A percentile compares a stretch with the other conserved stretches of the same genome.
Evolutionary conservation across 2,329 filamentous ascomycete genomes (phyloP).

Genomic region (Alternaria triticina): DNA sequence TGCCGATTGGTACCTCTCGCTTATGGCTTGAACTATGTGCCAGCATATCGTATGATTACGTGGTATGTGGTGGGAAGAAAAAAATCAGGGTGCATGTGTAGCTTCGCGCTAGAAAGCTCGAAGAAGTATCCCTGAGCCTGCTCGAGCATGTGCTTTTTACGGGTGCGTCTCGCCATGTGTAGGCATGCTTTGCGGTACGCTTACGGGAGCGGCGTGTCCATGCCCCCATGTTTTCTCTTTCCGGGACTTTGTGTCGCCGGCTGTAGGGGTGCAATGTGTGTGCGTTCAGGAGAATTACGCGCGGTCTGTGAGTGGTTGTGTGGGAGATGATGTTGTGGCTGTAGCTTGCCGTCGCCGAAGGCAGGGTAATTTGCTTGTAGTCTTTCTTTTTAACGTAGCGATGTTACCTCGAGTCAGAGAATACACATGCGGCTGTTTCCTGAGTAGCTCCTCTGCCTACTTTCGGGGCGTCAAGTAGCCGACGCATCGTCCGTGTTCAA

Average conservation of each 20-base stretch:
- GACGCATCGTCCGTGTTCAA: neutral
- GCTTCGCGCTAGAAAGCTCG: neutral
- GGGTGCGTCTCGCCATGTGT: neutral
- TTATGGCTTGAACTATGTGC: neutral
- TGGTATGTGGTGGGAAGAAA: neutral
- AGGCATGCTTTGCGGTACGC: neutral
- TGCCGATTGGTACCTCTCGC: neutral
- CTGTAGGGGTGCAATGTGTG: neutral
- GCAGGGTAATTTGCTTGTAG: neutral
- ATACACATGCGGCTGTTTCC: neutral
- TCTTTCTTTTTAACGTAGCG: neutral
- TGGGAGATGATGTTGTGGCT: neutral
- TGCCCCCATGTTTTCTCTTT: neutral
- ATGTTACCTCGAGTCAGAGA: neutral
- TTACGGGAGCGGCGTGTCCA: neutral
- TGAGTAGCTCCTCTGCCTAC: neutral
- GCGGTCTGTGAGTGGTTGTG: neutral
- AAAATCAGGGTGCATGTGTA: neutral
- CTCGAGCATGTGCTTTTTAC: neutral
- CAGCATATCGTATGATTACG: neutral
- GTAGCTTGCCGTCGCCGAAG: neutral
- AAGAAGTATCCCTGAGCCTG: neutral
- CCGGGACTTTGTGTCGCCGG: neutral
- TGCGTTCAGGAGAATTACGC: neutral
- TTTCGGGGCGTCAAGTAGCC: neutral